phyloP scores from a whole-genome alignment of 2,329 filamentous ascomycete species.

The Fusarium chuoi region DNA sequence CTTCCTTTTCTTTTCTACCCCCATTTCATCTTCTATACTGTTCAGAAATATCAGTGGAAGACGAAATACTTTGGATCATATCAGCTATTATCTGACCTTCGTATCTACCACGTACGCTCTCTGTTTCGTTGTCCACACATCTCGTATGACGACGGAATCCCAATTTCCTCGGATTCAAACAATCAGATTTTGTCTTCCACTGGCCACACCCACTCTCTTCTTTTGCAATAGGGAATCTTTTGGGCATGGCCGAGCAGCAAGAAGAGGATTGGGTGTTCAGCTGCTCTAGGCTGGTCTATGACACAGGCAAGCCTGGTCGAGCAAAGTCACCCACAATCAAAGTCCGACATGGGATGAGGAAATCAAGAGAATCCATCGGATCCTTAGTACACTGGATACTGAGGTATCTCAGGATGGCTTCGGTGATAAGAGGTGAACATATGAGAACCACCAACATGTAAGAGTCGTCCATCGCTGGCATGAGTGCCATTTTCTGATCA shows the following conservation, averaged over 20 bases:
- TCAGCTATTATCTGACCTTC: too few relatives aligned
- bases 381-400: not conserved
- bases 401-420: not conserved
- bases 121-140: too few relatives aligned
- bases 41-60: not conserved
- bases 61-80: too few relatives aligned
- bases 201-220: too few relatives aligned
- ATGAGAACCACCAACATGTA: not conserved
- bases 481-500: not conserved
- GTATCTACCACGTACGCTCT: too few relatives aligned
- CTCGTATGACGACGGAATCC: not conserved
- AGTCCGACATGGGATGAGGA: not conserved
- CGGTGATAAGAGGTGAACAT: not conserved
- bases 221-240: too few relatives aligned
- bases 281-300: too few relatives aligned
- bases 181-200: too few relatives aligned
- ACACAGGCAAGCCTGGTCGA: not conserved
- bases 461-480: not conserved
- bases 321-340: not conserved
- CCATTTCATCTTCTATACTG: not conserved
- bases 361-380: not conserved
- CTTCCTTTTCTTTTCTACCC: not conserved
- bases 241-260: not conserved
- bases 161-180: not conserved
- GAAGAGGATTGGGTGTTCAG: not conserved